Evolutionary conservation across 768 basidiomycete species (phyloP), one percentile per base, ranked within the genome.

Genomic region (Leccinum aurantiacum): DNA sequence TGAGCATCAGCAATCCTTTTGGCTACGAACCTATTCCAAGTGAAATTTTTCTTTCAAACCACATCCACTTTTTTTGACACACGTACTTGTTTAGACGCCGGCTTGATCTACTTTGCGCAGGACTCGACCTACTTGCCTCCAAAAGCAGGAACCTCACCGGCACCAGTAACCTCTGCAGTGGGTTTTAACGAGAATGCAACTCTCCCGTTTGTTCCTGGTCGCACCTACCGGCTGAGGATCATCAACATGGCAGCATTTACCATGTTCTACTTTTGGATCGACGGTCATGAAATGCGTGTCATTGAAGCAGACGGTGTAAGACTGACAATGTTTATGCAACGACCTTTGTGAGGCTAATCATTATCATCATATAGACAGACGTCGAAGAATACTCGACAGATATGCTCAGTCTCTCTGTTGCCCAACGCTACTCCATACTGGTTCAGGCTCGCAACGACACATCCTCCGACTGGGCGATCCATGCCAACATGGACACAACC

Each of bases 351-450:
- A 29, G 48, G 3, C 60, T 46, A 54, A 56, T 56, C 46, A 27
- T 56, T 47, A 27, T 0, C 11, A 24, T 17, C 17, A 17, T 60
- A 8, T 60, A 91, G 86, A 90, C 84, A 1, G 96, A 98, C 76
- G 80, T 87, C 2, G 81, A 90, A 69, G 86, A 88, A 62, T 89
- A 77, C 44, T 81, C 87, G 0, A 87, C 87, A 63, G 89, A 92
- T 69, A 72, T 89, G 38, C 67, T 98, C 53, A 81, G 84, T 47
- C 59, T 98, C 58, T 81, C 92, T 14, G 93, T 90, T 31, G 95
- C 95, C 0, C 96, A 98, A 73, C 86, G 96, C 19, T 97, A 96
- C 74, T 95, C 95, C 0, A 79, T 99, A 44, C 85, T 98, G 33
- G 92, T 99, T 55, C 89, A 88, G 11, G 95, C 96, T 10, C 85